Percentiles rank a stretch among this genome's conserved stretches.
phyloP scores from a whole-genome alignment of 306 rosid species.

The Crataegus laevigata region DNA sequence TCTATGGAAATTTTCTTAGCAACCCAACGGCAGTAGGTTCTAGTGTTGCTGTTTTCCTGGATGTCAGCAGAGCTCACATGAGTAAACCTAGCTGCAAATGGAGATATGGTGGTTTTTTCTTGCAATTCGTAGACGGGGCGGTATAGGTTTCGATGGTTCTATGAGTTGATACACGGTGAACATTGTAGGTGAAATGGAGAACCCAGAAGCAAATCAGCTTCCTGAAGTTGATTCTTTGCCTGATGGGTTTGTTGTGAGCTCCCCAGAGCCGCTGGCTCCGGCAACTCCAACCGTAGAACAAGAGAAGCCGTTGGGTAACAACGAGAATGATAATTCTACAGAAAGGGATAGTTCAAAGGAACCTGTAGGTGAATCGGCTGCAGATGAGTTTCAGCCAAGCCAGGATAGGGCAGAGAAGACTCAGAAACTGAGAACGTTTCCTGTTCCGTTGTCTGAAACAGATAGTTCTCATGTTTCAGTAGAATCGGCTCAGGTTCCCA shows the following conservation, averaged over 20 bases:
- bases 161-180: conserved; percentile 12
- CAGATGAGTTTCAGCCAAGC: conserved; percentile 34
- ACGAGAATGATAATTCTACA: conserved; percentile 28
- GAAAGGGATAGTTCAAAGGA: conserved; percentile 32
- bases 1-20: not conserved
- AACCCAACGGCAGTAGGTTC: not conserved
- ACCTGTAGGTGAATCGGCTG: conserved; percentile 20
- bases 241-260: conserved; percentile 84
- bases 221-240: conserved; percentile 89
- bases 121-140: not conserved
- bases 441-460: conserved; percentile 40
- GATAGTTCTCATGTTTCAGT: conserved; percentile 36
- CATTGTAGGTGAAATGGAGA: conserved; percentile 59
- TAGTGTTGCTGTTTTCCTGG: not conserved
- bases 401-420: conserved; percentile 38
- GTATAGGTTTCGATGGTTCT: conserved; percentile 16
- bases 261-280: conserved; percentile 58
- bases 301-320: conserved; percentile 40
- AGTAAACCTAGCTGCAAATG: not conserved
- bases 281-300: conserved; percentile 49
- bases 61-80: not conserved
- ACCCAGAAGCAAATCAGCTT: conserved; percentile 72
- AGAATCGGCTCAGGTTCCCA: conserved; percentile 27
- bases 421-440: conserved; percentile 32
- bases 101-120: not conserved